Conservation (phyloP, 768 basidiomycete genomes). For the Psilocybe cubensis region DNA sequence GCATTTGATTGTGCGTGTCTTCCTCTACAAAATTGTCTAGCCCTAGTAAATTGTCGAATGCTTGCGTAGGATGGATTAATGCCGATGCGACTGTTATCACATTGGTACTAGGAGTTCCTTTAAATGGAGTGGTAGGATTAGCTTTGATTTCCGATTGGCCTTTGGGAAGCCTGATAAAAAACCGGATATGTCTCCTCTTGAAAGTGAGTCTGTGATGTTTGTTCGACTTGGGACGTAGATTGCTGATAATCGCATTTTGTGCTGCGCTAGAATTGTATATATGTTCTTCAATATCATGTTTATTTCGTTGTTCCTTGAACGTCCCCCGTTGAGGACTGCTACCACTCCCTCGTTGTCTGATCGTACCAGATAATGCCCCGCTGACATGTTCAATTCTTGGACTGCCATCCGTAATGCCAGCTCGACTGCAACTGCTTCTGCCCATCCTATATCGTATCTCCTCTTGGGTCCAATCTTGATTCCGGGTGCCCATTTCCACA, state of each 20-base stretch:
- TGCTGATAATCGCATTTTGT: not conserved
- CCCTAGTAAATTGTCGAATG: constrained; percentile 7
- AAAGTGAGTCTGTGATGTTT: constrained; percentile 18
- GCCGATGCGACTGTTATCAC: constrained; percentile 16
- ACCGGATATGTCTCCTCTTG: constrained; percentile 16
- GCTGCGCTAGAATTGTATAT: constrained; percentile 1
- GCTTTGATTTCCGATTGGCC: too few species aligned
- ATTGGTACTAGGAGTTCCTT: constrained; percentile 6
- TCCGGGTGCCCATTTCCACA: constrained; percentile 22
- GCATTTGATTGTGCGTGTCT: not conserved
- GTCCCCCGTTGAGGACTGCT: constrained; percentile 24
- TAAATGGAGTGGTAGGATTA: not conserved
- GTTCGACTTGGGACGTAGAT: constrained; percentile 8
- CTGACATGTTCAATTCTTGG: constrained; percentile 2
- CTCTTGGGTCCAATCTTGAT: constrained; percentile 18
- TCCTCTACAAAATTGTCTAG: not conserved
- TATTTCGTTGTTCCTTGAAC: constrained; percentile 19
- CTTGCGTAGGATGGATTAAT: not conserved
- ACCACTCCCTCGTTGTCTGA: constrained; percentile 43
- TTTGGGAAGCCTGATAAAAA: constrained; percentile 15
- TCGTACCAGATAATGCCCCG: constrained; percentile 24
- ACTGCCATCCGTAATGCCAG: constrained; percentile 17
- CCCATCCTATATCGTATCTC: constrained; percentile 29
- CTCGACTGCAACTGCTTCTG: constrained; percentile 31
- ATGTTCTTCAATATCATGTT: constrained; percentile 18